A percentile compares a stretch with the other conserved stretches of the same genome.
Conservation (phyloP, 192 early-diverging fungal species). For the Coemansia reversa region DNA sequence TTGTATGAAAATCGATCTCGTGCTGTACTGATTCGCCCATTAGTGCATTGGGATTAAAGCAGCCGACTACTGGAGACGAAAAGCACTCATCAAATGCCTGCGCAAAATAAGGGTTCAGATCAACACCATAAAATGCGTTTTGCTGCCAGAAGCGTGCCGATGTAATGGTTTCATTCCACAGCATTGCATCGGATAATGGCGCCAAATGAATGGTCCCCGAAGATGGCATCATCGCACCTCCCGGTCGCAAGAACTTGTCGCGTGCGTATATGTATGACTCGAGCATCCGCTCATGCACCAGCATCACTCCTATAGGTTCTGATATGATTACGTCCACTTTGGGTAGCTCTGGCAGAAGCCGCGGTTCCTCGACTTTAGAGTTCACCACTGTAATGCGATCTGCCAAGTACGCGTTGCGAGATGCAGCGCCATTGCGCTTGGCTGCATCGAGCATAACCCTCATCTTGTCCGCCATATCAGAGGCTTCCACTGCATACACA, state of each 20-base stretch:
- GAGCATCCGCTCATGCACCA: slow-evolving; percentile 97
- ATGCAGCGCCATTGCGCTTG: slow-evolving; percentile 32
- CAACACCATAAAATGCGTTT: slow-evolving; percentile 86
- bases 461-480: slow-evolving; percentile 92
- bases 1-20: slow-evolving; percentile 83
- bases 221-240: slow-evolving; percentile 88
- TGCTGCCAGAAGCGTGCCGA: slow-evolving; percentile 90
- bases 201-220: slow-evolving; percentile 87
- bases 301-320: slow-evolving; percentile 95
- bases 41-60: slow-evolving; percentile 80
- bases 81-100: slow-evolving; percentile 82
- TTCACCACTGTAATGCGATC: slow-evolving; percentile 76
- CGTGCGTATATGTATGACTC: slow-evolving; percentile 54
- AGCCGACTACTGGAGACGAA: slow-evolving; percentile 89
- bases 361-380: slow-evolving; percentile 88
- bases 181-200: slow-evolving; percentile 70
- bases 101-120: slow-evolving; percentile 78
- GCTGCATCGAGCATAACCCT: slow-evolving; percentile 69
- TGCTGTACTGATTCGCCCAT: slow-evolving; percentile 62
- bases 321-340: slow-evolving; percentile 93
- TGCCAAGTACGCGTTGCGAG: slow-evolving; percentile 75
- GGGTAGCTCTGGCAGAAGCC: slow-evolving; percentile 58
- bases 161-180: slow-evolving; percentile 93
- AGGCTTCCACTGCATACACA: slow-evolving; percentile 96
- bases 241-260: slow-evolving; percentile 89